These are phyloP conservation scores for Cystobasidiaceae sp. DNA, from an alignment of 1,284 basidiomycete species.

Conservation along the genomic window DNA sequence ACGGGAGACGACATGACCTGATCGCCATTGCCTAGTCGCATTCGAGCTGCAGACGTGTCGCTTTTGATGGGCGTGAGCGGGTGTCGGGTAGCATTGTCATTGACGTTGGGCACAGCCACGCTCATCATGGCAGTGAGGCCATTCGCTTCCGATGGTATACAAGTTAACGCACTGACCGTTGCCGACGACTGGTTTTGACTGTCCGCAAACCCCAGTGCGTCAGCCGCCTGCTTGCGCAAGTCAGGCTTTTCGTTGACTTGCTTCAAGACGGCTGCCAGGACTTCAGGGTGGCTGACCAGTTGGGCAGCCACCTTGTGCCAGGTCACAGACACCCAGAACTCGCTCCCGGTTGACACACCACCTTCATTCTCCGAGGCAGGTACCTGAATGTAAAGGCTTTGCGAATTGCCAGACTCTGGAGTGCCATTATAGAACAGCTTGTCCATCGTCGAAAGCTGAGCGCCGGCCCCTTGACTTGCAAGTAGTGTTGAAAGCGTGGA, in stretches of 20 bases:
- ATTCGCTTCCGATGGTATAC: too few relatives aligned
- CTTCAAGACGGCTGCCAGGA: background rate
- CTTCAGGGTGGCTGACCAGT: background rate
- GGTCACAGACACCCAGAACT: slow-evolving; percentile 24
- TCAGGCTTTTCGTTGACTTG: background rate
- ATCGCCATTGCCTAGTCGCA: too few relatives aligned
- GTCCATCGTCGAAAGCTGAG: slow-evolving; percentile 6
- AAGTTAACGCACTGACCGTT: too few relatives aligned
- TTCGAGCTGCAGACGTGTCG: too few relatives aligned
- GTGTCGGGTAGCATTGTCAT: too few relatives aligned
- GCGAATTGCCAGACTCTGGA: background rate
- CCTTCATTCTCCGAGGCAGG: slow-evolving; percentile 16
- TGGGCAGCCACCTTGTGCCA: slow-evolving; percentile 22
- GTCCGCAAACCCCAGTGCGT: background rate
- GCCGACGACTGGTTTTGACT: too few relatives aligned
- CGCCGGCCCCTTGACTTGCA: background rate
- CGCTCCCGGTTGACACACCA: slow-evolving; percentile 7
- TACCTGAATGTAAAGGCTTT: slow-evolving; percentile 20
- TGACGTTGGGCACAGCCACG: too few relatives aligned
- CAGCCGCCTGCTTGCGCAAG: background rate
- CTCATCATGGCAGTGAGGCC: too few relatives aligned
- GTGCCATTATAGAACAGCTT: slow-evolving; percentile 18
- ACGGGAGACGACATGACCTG: too few relatives aligned
- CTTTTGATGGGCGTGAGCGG: too few relatives aligned
- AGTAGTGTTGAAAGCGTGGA: background rate